Conservation (phyloP, 495 filamentous ascomycete genomes). For the Coniosporium apollinis region DNA sequence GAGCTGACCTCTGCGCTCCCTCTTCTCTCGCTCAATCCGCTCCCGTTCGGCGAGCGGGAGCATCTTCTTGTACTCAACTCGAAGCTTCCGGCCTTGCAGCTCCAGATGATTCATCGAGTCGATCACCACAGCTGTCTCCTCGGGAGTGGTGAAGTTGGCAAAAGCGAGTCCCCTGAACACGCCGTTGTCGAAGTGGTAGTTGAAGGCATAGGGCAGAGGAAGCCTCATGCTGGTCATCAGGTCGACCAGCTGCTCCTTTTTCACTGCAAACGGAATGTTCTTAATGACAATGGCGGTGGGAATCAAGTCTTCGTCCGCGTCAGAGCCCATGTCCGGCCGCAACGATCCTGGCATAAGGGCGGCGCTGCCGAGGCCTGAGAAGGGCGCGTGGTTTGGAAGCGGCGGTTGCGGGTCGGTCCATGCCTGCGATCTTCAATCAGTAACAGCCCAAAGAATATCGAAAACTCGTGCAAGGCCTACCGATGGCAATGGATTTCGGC, state of each 20-base stretch:
- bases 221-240: constrained; percentile 85
- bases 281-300: constrained; percentile 98
- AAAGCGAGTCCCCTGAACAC: constrained; percentile 94
- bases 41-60: constrained; percentile 85
- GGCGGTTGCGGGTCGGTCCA: constrained; percentile 45
- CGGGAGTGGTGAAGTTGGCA: constrained; percentile 91
- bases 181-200: constrained; percentile 98
- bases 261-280: constrained; percentile 96
- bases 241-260: constrained; percentile 84
- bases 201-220: constrained; percentile 93
- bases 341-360: constrained; percentile 32
- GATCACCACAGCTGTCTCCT: constrained; percentile 85
- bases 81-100: constrained; percentile 78
- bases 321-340: constrained; percentile 35
- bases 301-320: constrained; percentile 70
- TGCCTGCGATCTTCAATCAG: constrained; percentile 11
- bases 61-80: constrained; percentile 99
- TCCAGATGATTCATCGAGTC: constrained; percentile 87
- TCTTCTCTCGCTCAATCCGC: constrained; percentile 91
- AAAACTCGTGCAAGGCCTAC: constrained; percentile 23
- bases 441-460: no score
- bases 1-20: constrained; percentile 86
- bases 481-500: constrained; percentile 39
- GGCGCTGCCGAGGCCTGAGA: constrained; percentile 33
- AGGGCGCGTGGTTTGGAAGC: constrained; percentile 30